Percentiles rank a stretch among this genome's conserved stretches.
phyloP scores from a whole-genome alignment of 1,284 basidiomycete genomes.

The Rhizopogon hawkerae region DNA sequence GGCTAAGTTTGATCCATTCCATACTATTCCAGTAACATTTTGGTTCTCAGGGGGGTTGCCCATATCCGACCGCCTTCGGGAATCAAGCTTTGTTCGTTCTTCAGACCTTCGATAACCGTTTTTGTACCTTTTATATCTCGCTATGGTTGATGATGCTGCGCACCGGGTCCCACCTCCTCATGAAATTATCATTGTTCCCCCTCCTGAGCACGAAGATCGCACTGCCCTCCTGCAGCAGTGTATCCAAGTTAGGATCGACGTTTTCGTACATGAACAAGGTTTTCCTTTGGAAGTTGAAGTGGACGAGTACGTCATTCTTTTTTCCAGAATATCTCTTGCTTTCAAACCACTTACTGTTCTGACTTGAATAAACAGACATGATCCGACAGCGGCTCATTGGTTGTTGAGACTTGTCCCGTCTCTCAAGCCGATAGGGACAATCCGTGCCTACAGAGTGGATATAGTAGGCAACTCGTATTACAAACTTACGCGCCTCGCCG shows the following conservation, averaged over 20 bases:
- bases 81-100: constrained; percentile 5
- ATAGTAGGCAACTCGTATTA: constrained; percentile 32
- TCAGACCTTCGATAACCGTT: constrained; percentile 1
- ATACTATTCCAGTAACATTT: not conserved
- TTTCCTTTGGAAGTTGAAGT: constrained; percentile 66
- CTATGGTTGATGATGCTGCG: constrained; percentile 16
- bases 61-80: constrained; percentile 15
- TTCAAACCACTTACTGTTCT: constrained; percentile 6
- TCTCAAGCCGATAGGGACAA: constrained; percentile 56
- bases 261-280: constrained; percentile 44
- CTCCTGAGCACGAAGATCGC: constrained; percentile 28
- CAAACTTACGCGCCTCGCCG: constrained; percentile 62
- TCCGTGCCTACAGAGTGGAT: constrained; percentile 29
- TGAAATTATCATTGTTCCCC: constrained; percentile 45
- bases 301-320: constrained; percentile 47
- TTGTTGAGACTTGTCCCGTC: constrained; percentile 57
- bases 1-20: constrained; percentile 2
- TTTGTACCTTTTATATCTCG: constrained; percentile 4
- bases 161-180: constrained; percentile 31
- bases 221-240: constrained; percentile 44
- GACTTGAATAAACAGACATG: constrained; percentile 34
- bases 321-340: constrained; percentile 1
- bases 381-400: constrained; percentile 58
- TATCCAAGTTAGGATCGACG: constrained; percentile 53
- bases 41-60: constrained; percentile 1